phyloP scores from a whole-genome alignment of 306 rosid genomes.

The Carpinus viminea region DNA sequence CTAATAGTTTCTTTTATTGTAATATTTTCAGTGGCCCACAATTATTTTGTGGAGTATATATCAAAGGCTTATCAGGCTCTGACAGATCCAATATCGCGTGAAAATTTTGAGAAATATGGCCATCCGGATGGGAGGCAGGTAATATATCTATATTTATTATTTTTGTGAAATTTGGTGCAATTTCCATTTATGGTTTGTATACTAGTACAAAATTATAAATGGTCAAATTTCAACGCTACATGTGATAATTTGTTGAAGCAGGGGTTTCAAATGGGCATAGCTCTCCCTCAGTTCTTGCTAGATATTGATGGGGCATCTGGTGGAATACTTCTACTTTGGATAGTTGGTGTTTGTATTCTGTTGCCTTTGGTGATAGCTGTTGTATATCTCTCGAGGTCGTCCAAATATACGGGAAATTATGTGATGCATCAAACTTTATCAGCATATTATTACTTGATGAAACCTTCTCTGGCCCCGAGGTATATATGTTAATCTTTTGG shows the following conservation, averaged over 20 bases:
- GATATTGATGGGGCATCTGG: constrained; percentile 89
- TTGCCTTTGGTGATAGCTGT: constrained; percentile 96
- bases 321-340: constrained; percentile 94
- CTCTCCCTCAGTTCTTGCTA: constrained; percentile 92
- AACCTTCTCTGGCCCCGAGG: constrained; percentile 98
- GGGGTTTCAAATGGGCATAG: constrained; percentile 99
- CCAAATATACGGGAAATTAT: constrained; percentile 92
- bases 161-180: constrained; percentile 12
- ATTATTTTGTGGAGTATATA: constrained; percentile 84
- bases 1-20: constrained; percentile 15
- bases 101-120: constrained; percentile 94
- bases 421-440: constrained; percentile 97
- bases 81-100: constrained; percentile 84
- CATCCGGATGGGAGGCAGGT: constrained; percentile 99
- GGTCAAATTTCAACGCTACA: constrained; percentile 18
- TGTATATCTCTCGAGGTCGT: constrained; percentile 89
- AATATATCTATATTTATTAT: constrained; percentile 18
- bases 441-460: constrained; percentile 84
- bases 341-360: constrained; percentile 93
- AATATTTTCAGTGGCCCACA: constrained; percentile 66
- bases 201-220: background rate
- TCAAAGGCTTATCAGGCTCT: constrained; percentile 96
- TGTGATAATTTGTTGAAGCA: constrained; percentile 39
- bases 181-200: constrained; percentile 18
- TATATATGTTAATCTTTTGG: constrained; percentile 24